These are phyloP conservation scores for Bruguiera gymnorhiza DNA, from an alignment of 345 rosid genomes.

Conservation along the genomic window DNA sequence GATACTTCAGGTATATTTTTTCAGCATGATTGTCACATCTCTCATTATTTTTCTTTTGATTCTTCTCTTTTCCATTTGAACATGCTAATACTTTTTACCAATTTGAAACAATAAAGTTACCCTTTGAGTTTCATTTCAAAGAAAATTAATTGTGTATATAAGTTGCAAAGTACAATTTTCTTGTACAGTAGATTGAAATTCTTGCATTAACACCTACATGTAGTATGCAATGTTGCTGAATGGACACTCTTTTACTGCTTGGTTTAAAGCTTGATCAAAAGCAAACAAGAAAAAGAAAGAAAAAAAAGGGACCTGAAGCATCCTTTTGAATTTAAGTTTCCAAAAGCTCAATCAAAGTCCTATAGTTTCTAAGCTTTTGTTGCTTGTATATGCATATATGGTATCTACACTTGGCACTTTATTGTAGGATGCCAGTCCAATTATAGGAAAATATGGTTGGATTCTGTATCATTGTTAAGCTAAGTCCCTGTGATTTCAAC, in stretches of 20 bases:
- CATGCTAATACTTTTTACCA: neutral
- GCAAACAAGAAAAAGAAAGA: neutral
- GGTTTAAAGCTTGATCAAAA: neutral
- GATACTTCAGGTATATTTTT: slow-evolving; percentile 54
- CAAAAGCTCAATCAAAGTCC: too few species aligned
- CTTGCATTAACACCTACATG: neutral
- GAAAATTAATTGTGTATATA: too few species aligned
- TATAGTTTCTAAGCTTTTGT: too few species aligned
- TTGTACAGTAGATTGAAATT: neutral
- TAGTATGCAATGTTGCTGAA: neutral
- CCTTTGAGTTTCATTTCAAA: too few species aligned
- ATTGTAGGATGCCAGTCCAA: too few species aligned
- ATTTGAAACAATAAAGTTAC: neutral
- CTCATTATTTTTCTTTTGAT: neutral
- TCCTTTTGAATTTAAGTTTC: too few species aligned
- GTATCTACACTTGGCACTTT: too few species aligned
- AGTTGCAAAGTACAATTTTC: too few species aligned
- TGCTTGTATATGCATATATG: too few species aligned
- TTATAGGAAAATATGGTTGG: too few species aligned
- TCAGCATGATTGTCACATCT: neutral
- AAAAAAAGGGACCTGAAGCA: neutral
- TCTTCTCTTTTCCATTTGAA: neutral
- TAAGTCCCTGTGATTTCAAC: neutral
- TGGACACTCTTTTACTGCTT: neutral
- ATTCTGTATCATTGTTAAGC: too few species aligned